Conservation (phyloP, 176 grass and related monocot species). For the Oryza meridionalis region DNA sequence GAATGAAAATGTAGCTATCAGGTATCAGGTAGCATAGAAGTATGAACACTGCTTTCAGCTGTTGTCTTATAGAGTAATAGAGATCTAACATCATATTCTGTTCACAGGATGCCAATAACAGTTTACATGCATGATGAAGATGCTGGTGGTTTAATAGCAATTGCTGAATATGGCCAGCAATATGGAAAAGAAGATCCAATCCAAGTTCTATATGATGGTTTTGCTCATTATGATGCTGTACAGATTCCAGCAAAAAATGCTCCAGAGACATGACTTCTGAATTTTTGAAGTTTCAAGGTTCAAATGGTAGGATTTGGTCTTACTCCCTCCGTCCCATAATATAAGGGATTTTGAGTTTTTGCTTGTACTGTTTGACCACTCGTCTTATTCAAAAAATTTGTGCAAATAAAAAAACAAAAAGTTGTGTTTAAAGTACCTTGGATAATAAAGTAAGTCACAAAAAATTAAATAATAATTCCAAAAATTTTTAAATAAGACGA, state of each 20-base stretch:
- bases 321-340: too few relatives aligned
- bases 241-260: constrained; percentile 50
- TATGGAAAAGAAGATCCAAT: constrained; percentile 84
- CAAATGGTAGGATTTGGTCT: constrained; percentile 3
- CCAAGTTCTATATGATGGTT: constrained; percentile 89
- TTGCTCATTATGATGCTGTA: constrained; percentile 95
- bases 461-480: too few relatives aligned
- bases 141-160: constrained; percentile 71
- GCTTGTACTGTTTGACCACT: too few relatives aligned
- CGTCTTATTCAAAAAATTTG: too few relatives aligned
- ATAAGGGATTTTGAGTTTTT: too few relatives aligned
- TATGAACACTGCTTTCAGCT: not conserved
- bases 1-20: not conserved
- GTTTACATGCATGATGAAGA: constrained; percentile 96
- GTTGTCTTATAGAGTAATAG: not conserved
- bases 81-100: constrained; percentile 1
- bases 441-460: too few relatives aligned
- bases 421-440: too few relatives aligned
- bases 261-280: constrained; percentile 46
- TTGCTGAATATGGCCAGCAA: constrained; percentile 93
- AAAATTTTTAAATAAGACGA: too few relatives aligned
- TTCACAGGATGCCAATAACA: constrained; percentile 89
- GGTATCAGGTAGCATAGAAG: not conserved
- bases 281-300: not conserved
- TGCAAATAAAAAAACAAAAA: too few relatives aligned